Evolutionary conservation across 306 rosid genomes (phyloP), one percentile per base, ranked within the genome.

Genomic region (Glycine latifolia): DNA sequence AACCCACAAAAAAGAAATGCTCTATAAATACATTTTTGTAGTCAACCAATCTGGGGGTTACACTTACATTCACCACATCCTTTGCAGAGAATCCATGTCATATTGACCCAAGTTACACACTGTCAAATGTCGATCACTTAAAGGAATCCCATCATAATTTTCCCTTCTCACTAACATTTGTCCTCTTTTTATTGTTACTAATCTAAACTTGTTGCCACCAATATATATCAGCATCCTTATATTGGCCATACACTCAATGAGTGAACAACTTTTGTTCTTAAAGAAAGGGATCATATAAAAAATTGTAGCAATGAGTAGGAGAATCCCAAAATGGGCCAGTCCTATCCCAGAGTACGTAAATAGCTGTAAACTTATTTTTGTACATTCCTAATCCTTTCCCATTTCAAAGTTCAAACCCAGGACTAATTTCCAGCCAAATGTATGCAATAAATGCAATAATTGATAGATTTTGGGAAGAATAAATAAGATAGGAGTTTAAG

Each of bases 341-440:
- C 16, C 53, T 10, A 13, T 71, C 62, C 44, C 8, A 67, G 43
- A 41, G 69, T 33, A 78, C 46, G 74, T 46, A 81, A 84, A 50
- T 6, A 73, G 47, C 35, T 15, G 0, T 0, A 63, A 46, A 48
- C 69, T 62, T 70, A 8, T 14, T 59, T 62, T 14, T 59, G 70
- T 62, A 81, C 70, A 20, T 63, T 49, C 65, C 31, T 26, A 26
- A 26, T 26, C 31, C 58, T 67, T 67, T 78, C 48, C 77, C 11
- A 6, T 11, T 59, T 12, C 66, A 56, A 53, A 70, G 12, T 26
- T 10, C 17, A 33, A 37, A 37, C 48, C 26, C 56, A 33, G 52
- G 5, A 61, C 71, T 49, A 47, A 73, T 72, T 53, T 52, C 44
- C 41, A 69, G 63, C 72, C 72, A 67, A 60, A 43, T 26, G 31